Conservation (phyloP, 371 early-diverging fungal genomes). For the Mycotypha africana region DNA sequence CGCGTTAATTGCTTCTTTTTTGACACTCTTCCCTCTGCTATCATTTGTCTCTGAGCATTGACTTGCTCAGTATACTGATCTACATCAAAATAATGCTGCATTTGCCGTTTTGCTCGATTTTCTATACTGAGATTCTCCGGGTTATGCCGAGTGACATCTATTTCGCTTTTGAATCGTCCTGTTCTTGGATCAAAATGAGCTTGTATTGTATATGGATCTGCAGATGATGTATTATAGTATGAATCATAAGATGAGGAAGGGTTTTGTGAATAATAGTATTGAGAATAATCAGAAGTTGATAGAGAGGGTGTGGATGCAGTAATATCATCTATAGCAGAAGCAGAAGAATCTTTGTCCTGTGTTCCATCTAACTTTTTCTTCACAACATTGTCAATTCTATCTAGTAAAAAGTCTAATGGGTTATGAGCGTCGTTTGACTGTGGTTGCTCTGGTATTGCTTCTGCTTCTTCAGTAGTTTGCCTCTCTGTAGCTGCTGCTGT, state of each 20-base stretch:
- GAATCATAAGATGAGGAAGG: neutral
- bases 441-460: too few relatives aligned
- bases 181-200: slow-evolving; percentile 50
- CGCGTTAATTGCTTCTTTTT: slow-evolving; percentile 30
- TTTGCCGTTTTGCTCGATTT: slow-evolving; percentile 36
- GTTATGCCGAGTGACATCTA: slow-evolving; percentile 29
- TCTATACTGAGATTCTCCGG: slow-evolving; percentile 35
- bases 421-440: too few relatives aligned
- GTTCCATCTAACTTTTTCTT: slow-evolving; percentile 25
- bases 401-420: slow-evolving; percentile 30
- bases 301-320: too few relatives aligned
- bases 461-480: neutral
- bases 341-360: neutral
- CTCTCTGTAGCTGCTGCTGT: neutral
- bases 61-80: slow-evolving; percentile 37
- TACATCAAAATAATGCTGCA: slow-evolving; percentile 46
- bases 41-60: slow-evolving; percentile 19
- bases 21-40: slow-evolving; percentile 4
- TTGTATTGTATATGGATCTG: slow-evolving; percentile 24
- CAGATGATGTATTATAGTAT: neutral
- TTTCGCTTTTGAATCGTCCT: slow-evolving; percentile 41
- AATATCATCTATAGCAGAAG: too few relatives aligned
- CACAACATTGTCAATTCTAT: slow-evolving; percentile 35
- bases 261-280: neutral
- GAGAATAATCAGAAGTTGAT: neutral